Conservation (phyloP, 805 yeast species). For the Spathaspora girioi region DNA sequence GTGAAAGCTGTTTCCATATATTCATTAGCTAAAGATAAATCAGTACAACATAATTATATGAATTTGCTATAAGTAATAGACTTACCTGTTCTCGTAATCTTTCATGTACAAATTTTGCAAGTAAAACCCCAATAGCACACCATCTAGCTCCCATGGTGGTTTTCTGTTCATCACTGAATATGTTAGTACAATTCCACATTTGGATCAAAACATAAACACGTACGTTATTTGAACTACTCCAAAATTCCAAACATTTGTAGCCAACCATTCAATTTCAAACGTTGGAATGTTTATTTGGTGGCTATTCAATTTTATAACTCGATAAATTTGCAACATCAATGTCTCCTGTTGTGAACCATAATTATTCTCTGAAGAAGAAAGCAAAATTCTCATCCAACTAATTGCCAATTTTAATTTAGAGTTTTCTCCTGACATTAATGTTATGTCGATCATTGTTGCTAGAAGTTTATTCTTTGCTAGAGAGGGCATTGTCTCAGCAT, state of each 20-base stretch:
- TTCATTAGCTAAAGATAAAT: constrained; percentile 1
- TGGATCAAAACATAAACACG: not conserved
- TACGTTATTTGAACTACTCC: constrained; percentile 2
- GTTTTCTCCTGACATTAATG: not conserved
- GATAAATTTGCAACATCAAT: not conserved
- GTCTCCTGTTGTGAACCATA: not conserved
- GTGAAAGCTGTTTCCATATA: constrained; percentile 2
- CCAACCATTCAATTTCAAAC: constrained; percentile 6
- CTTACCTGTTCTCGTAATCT: constrained; percentile 1
- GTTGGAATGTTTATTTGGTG: constrained; percentile 1
- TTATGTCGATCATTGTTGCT: not conserved
- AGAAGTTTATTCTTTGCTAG: not conserved
- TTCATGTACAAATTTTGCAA: constrained; percentile 5
- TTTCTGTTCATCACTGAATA: constrained; percentile 1
- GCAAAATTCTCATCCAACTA: not conserved
- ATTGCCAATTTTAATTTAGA: not conserved
- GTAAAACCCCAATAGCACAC: constrained; percentile 1
- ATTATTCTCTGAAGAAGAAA: not conserved
- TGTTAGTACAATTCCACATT: not conserved
- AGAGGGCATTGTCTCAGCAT: not conserved
- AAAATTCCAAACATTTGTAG: constrained; percentile 3
- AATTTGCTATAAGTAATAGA: not conserved
- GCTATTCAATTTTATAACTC: not conserved
- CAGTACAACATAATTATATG: not conserved
- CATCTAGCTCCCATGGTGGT: not conserved